Evolutionary conservation across 108 stramenopile species (phyloP), one percentile per base, ranked within the genome.

Genomic region (Schizochytrium sp.): DNA sequence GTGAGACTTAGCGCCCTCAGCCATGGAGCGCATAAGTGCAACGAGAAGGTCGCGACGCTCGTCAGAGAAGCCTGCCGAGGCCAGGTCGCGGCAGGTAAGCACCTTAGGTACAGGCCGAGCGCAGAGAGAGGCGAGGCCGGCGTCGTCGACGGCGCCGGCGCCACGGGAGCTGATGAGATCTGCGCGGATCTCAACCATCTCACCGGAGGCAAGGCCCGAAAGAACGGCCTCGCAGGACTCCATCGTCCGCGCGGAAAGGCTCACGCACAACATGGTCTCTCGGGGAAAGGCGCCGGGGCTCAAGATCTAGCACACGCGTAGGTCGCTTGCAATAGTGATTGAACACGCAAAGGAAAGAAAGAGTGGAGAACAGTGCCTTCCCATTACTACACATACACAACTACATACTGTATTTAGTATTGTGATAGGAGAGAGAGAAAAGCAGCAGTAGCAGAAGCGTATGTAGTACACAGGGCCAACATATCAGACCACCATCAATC

Each of bases 141-240:
- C 73, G 50, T 83, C 73, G 73, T 53, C 50, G 15, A 83, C 73
- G 19, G n/a, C 50, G 49, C 73, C 73, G 46, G 28, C 50, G 73
- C 73, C 73, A 8, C 49, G 50, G 19, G 45, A 46, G 49, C 46
- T 47, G 49, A 83, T 53, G 49, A 83, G 73, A 19, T 83, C 73
- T 4, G 73, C 73, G 45, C 73, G 73, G 44, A 83, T 19, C 50
- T 83, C 73, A 28, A 50, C 45, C 73, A 83, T 83, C 73, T 83
- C 73, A 0, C 50, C 50, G 4, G 47, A 46, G 15, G 28, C 49
- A 19, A 83, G 73, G 50, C 49, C 73, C 13, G 47, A 46, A 4
- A 83, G 73, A 7, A 19, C 45, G 4, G 7, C 0, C 28, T n/a
- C 49, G 50, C 73, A 83, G 19, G 4, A 46, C 49, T 4, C 50